Evolutionary conservation across 177 flowering plant species (phyloP), one percentile per base, ranked within the genome.

Genomic region (Vitis hybrid): DNA sequence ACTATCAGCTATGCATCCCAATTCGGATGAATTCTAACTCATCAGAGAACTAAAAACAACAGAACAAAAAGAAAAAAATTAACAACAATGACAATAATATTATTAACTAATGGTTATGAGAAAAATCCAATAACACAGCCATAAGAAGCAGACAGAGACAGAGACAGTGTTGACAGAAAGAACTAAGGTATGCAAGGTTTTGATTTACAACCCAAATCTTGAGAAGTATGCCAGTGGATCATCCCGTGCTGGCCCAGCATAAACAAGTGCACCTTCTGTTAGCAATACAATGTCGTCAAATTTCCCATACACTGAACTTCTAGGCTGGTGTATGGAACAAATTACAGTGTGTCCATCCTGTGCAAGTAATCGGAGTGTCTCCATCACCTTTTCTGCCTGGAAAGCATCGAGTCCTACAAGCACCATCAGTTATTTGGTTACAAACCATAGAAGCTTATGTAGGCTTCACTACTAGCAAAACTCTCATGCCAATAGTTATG

Each of bases 331-430:
- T 76, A 96, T 93, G 69, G 98, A 92, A 81, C 98, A 93, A 58
- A 96, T 86, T 40, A 96, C 97, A 72, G 99, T 92, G 77, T 96
- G 99, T 35, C 99, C 98, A 81, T 91, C 95, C 71, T 82, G 81
- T 64, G 97, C 95, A 83, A 96, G 98, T 79, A 84, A 89, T 62
- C 82, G 77, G 40, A 96, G 84, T 63, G 98, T 96, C 85, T 91
- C 99, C 99, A 95, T 88, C 58, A 96, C 98, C 80, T 86, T 90
- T 80, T 93, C 98, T 55, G 99, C 97, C 80, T 96, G 98, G 78
- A 93, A 96, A 21, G 99, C 99, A 83, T 96, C 99, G 70, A 96
- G 92, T 64, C 99, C 98, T 91, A 84, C 70, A 81, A 51, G 85
- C 70, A 81, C 14, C 63, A 72, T 8, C 64, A 18, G 27, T 60